These are phyloP conservation scores for Clitopilus hobsonii DNA, from an alignment of 768 basidiomycete species.

Conservation along the genomic window DNA sequence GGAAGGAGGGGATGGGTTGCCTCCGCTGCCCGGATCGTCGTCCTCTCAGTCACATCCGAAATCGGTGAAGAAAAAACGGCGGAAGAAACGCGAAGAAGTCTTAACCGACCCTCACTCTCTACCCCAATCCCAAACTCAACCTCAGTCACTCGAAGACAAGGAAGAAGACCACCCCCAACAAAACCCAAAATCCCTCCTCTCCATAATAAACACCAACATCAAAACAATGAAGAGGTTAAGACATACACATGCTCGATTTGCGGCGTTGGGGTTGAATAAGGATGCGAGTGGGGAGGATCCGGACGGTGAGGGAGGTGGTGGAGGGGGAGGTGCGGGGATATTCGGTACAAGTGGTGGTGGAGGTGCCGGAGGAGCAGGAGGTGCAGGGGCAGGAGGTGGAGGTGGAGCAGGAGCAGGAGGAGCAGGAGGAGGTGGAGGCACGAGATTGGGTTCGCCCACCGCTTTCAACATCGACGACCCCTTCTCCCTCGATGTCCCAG, in stretches of 20 bases:
- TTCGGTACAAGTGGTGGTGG: conserved; percentile 6
- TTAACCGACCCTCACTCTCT: too few species aligned
- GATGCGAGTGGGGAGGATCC: conserved; percentile 26
- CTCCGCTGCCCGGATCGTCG: too few species aligned
- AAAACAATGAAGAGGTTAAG: conserved; percentile 69
- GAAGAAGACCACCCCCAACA: conserved; percentile 21
- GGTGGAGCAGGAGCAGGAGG: conserved; percentile 10
- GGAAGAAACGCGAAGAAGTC: conserved; percentile 20
- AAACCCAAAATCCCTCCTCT: conserved; percentile 48
- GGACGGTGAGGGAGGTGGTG: conserved; percentile 27
- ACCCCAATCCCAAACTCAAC: too few species aligned
- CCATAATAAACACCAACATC: conserved; percentile 73
- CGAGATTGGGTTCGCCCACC: too few species aligned
- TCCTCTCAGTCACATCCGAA: too few species aligned
- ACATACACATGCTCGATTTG: conserved; percentile 68
- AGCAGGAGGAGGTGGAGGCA: too few species aligned
- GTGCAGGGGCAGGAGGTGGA: neutral
- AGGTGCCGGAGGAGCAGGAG: conserved; percentile 7
- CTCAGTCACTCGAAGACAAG: too few species aligned
- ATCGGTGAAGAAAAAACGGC: conserved; percentile 30
- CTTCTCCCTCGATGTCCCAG: conserved; percentile 28
- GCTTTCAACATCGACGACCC: too few species aligned
- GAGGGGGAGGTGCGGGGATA: conserved; percentile 23
- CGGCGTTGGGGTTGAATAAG: conserved; percentile 40
- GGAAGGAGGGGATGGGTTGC: too few species aligned